Conservation (phyloP, 805 yeast genomes). For the Starmerella cellae region DNA sequence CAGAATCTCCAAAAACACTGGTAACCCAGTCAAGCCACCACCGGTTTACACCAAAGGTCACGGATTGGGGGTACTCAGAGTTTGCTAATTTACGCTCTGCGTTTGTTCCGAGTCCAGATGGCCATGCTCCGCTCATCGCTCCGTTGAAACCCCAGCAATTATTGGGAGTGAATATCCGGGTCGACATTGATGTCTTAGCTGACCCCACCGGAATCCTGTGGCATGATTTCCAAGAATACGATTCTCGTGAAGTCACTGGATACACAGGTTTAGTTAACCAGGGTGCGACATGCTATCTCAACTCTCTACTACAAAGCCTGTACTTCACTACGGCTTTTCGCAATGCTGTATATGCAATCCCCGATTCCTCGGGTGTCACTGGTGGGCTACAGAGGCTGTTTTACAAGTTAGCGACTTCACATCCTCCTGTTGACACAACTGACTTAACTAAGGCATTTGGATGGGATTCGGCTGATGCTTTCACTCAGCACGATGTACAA, state of each 20-base stretch:
- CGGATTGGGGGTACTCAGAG: constrained; percentile 94
- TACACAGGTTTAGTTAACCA: constrained; percentile 88
- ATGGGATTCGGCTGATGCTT: constrained; percentile 92
- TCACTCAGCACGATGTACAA: constrained; percentile 96
- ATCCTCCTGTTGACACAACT: constrained; percentile 65
- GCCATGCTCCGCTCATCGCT: constrained; percentile 32
- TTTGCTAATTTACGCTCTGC: constrained; percentile 48
- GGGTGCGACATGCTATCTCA: constrained; percentile 96
- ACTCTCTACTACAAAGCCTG: constrained; percentile 81
- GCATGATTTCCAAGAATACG: constrained; percentile 68
- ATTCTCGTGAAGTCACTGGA: constrained; percentile 79
- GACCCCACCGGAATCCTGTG: constrained; percentile 92
- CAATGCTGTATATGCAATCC: constrained; percentile 76
- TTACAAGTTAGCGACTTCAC: constrained; percentile 60
- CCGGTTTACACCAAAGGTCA: constrained; percentile 58
- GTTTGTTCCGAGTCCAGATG: constrained; percentile 16
- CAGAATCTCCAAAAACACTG: constrained; percentile 50
- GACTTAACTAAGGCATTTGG: constrained; percentile 89
- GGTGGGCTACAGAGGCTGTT: constrained; percentile 79
- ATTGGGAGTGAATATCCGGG: constrained; percentile 56
- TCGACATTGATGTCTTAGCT: constrained; percentile 58
- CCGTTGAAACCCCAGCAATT: constrained; percentile 22
- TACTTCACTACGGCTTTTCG: constrained; percentile 74
- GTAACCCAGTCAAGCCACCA: constrained; percentile 56
- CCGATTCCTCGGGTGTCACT: constrained; percentile 56